Evolutionary conservation across 1,139 yeast species (phyloP).

Genomic region (Candida albicans): DNA sequence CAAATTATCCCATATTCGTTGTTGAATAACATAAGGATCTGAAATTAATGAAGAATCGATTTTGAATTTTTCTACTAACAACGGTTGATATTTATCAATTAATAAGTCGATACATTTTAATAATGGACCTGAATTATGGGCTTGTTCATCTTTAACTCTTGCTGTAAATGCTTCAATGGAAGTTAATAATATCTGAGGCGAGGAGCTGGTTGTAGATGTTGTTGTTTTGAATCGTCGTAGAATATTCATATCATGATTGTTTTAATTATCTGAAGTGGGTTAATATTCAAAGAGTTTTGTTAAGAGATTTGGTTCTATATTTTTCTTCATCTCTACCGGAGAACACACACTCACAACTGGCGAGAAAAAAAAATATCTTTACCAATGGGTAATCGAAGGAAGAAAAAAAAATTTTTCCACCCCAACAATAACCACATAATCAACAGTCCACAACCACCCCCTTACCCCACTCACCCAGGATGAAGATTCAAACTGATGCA

Average conservation of each 20-base stretch:
- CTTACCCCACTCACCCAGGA: slow-evolving; percentile 22
- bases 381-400: background rate
- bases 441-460: slow-evolving; percentile 2
- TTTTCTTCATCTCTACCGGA: background rate
- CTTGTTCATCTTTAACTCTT: slow-evolving; percentile 10
- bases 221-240: slow-evolving; percentile 4
- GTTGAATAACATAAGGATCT: slow-evolving; percentile 9
- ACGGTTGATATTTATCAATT: slow-evolving; percentile 14
- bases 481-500: slow-evolving; percentile 73
- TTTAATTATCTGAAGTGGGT: no score
- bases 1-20: slow-evolving; percentile 14
- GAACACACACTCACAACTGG: background rate
- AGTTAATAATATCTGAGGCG: background rate
- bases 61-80: slow-evolving; percentile 11
- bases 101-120: slow-evolving; percentile 15
- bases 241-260: slow-evolving; percentile 9
- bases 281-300: no score
- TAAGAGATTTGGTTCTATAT: no score
- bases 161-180: slow-evolving; percentile 8
- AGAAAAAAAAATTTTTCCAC: slow-evolving; percentile 7
- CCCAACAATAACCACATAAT: slow-evolving; percentile 3
- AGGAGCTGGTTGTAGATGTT: slow-evolving; percentile 1
- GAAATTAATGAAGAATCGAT: slow-evolving; percentile 1
- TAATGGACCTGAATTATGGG: slow-evolving; percentile 10
- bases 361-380: background rate